Conservation (phyloP, 768 basidiomycete species). For the Flagelloscypha sp. region DNA sequence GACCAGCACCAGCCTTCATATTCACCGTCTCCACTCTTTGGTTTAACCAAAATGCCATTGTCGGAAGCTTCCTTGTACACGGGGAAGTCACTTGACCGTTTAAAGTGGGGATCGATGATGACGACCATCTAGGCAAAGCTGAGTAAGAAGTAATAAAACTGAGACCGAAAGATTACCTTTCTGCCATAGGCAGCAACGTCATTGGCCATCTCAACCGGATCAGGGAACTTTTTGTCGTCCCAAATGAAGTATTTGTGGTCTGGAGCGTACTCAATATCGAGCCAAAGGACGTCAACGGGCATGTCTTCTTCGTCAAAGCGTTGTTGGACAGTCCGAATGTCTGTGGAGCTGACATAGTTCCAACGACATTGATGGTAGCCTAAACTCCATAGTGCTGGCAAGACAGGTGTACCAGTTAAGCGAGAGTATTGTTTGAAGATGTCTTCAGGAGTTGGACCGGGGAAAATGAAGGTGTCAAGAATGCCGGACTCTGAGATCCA, state of each 20-base stretch:
- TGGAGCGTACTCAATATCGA: conserved; percentile 92
- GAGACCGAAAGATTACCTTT: conserved; percentile 45
- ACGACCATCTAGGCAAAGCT: conserved; percentile 77
- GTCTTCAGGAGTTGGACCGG: conserved; percentile 78
- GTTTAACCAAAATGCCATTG: conserved; percentile 74
- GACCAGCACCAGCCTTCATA: conserved; percentile 99
- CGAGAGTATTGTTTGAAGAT: conserved; percentile 80
- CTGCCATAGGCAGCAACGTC: conserved; percentile 79
- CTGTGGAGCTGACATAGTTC: conserved; percentile 92
- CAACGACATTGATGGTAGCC: conserved; percentile 98
- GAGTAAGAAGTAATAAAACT: not conserved
- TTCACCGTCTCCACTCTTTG: conserved; percentile 69
- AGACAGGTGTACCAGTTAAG: conserved; percentile 76
- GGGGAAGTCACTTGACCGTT: conserved; percentile 71
- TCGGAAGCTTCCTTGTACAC: conserved; percentile 82
- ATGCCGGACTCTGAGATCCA: conserved; percentile 99
- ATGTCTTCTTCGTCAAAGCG: conserved; percentile 92
- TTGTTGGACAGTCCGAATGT: conserved; percentile 75
- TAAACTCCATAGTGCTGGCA: conserved; percentile 88
- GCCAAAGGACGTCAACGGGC: conserved; percentile 94
- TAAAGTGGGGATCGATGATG: conserved; percentile 94
- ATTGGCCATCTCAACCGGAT: conserved; percentile 88
- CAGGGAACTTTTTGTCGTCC: conserved; percentile 87
- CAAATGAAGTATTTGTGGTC: conserved; percentile 98
- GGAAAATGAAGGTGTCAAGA: conserved; percentile 87